A percentile compares a stretch with the other conserved stretches of the same genome.
These are phyloP conservation scores for Colletotrichum sp. DNA, from an alignment of 2,329 filamentous ascomycete species.

Conservation along the genomic window DNA sequence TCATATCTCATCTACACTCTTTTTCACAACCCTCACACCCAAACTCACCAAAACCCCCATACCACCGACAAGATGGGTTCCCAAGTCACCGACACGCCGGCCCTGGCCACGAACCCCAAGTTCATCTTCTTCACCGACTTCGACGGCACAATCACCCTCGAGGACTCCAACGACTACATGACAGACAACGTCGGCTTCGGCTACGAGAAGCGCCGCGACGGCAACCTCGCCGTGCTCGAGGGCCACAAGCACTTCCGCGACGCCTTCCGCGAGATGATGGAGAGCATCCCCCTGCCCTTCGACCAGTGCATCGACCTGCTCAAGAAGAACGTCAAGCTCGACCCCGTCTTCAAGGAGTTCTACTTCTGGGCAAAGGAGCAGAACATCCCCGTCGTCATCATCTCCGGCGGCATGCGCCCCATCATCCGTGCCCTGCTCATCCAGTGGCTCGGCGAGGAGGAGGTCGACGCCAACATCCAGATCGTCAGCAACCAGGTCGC, in stretches of 20 bases:
- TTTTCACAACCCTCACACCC: not conserved
- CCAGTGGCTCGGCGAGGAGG: constrained; percentile 77
- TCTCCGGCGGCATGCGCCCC: constrained; percentile 92
- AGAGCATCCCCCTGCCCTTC: constrained; percentile 82
- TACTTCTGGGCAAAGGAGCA: constrained; percentile 81
- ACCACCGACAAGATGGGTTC: constrained; percentile 45
- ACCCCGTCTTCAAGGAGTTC: constrained; percentile 88
- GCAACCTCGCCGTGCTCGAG: constrained; percentile 79
- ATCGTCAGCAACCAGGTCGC: constrained; percentile 89
- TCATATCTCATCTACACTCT: not conserved
- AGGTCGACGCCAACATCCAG: constrained; percentile 76
- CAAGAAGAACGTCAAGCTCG: constrained; percentile 82
- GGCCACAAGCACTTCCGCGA: constrained; percentile 79
- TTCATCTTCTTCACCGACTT: constrained; percentile 99
- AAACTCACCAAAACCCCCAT: not conserved
- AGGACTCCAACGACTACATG: constrained; percentile 72
- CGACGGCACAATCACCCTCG: constrained; percentile 89
- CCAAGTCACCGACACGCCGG: constrained; percentile 52
- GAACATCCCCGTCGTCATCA: constrained; percentile 90
- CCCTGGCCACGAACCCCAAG: constrained; percentile 74
- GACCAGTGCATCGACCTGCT: constrained; percentile 81
- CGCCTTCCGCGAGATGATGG: constrained; percentile 90
- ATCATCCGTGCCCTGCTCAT: constrained; percentile 85
- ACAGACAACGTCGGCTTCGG: constrained; percentile 95
- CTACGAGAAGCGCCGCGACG: constrained; percentile 68